Evolutionary conservation across 2,329 filamentous ascomycete genomes (phyloP), one percentile per base, ranked within the genome.

Genomic region (Venturia effusa): DNA sequence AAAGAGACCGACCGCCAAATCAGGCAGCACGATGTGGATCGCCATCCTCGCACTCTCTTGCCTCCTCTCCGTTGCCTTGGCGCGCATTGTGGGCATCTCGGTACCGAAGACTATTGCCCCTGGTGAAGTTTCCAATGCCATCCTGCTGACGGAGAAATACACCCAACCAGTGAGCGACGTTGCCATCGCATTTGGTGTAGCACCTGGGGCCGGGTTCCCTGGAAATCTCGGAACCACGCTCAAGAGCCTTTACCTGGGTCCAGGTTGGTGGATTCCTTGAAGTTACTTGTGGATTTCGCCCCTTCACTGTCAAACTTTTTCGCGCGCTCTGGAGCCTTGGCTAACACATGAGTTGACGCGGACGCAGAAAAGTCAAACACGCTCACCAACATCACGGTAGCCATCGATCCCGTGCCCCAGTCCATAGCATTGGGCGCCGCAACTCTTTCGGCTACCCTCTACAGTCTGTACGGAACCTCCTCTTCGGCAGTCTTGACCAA

Each of bases 111-210:
- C 73, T 45, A 73, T 81, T 66, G 70, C 69, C 40, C 74, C 77
- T 4, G 76, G 75, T 66, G 62, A 64, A 40, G 68, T 71, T 54
- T 75, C 79, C 70, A 68, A 71, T 37, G 72, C 76, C 68, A 72
- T 72, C 24, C 73, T 81, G 66, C 57, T 72, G 51, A 76, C 74
- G 54, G 70, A 75, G 59, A 73, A 74, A 71, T 80, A 79, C 72
- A 77, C 78, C 69, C 78, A 81, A 69, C 63, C 71, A 61, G 75
- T 79, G 37, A 69, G 73, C 67, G 78, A 81, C 66, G 70, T 81
- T 2, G 73, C 78, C 62, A 73, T 80, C 11, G 77, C 75, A 34
- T 78, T 79, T 67, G 79, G 79, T 43, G 75, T 72, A 66, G 61
- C 66, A 3, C 59, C 68, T 1, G 65, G 68, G 1, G 62, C 67